phyloP scores from a whole-genome alignment of 164 flowering plant species.

The Umbellularia californica region DNA sequence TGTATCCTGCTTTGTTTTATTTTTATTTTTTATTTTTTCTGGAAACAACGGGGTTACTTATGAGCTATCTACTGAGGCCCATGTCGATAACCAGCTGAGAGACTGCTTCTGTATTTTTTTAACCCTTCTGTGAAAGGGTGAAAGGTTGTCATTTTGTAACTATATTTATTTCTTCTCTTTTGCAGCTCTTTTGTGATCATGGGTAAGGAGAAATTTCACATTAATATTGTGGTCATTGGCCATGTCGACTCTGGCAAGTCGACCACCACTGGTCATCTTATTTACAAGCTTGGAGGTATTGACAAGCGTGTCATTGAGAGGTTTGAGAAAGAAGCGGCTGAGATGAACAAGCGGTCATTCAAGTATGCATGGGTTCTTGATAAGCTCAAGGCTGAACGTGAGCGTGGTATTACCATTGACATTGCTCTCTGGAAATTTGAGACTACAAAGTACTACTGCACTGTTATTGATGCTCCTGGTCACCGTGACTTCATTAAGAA shows the following conservation, averaged over 20 bases:
- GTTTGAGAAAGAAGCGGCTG: slow-evolving; percentile 92
- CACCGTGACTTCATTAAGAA: slow-evolving; percentile 87
- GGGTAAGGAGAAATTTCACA: slow-evolving; percentile 61
- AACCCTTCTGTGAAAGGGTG: too few relatives aligned
- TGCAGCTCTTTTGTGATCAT: slow-evolving; percentile 11
- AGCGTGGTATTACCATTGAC: slow-evolving; percentile 84
- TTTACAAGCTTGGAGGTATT: slow-evolving; percentile 86
- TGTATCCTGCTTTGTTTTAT: too few relatives aligned
- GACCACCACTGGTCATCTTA: slow-evolving; percentile 71
- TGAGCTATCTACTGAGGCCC: too few relatives aligned
- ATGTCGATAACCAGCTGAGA: too few relatives aligned
- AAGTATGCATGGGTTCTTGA: slow-evolving; percentile 85
- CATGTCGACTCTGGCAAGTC: slow-evolving; percentile 76
- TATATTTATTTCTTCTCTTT: too few relatives aligned
- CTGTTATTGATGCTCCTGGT: slow-evolving; percentile 86
- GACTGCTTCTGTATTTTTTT: too few relatives aligned
- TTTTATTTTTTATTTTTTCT: too few relatives aligned
- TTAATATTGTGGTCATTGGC: slow-evolving; percentile 68
- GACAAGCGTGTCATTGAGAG: slow-evolving; percentile 93
- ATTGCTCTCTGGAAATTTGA: slow-evolving; percentile 84
- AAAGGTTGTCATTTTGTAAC: too few relatives aligned
- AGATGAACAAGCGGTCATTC: slow-evolving; percentile 89
- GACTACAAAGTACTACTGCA: slow-evolving; percentile 84
- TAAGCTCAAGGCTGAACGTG: slow-evolving; percentile 88
- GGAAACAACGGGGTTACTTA: too few relatives aligned